phyloP scores from a whole-genome alignment of 129 eudicot genomes.

The Helichrysum umbraculigerum region DNA sequence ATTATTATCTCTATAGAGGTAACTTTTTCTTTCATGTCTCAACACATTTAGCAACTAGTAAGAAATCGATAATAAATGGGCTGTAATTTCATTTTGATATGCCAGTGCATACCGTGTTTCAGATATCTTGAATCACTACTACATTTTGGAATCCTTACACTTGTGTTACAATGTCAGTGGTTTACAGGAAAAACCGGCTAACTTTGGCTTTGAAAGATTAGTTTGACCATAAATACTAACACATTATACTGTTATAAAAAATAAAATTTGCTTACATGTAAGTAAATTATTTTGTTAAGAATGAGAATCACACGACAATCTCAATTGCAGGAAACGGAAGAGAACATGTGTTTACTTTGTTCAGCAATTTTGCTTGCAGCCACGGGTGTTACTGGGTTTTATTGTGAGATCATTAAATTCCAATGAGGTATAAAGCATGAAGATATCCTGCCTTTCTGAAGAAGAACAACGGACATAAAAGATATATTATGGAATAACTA shows the following conservation, averaged over 20 bases:
- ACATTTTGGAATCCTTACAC: not conserved
- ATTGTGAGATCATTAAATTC: not conserved
- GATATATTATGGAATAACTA: not conserved
- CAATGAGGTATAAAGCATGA: not conserved
- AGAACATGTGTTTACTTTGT: not conserved
- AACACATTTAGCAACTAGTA: not conserved
- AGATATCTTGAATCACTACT: not conserved
- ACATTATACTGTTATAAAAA: not conserved
- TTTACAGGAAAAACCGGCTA: not conserved
- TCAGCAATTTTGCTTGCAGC: not conserved
- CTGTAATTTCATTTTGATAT: not conserved
- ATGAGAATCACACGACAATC: not conserved
- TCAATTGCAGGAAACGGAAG: not conserved
- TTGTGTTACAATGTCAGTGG: not conserved
- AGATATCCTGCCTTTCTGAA: not conserved
- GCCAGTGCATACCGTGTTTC: not conserved
- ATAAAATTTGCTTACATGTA: not conserved
- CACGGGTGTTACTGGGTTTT: slow-evolving; percentile 1
- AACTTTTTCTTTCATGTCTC: not conserved
- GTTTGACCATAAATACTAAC: not conserved
- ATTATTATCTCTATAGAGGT: slow-evolving; percentile 26
- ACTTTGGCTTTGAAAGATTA: not conserved
- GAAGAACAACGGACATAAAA: not conserved
- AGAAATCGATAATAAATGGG: not conserved
- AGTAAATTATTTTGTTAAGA: not conserved